Conservation (phyloP, 768 basidiomycete genomes). For the Boletus barrowsii region DNA sequence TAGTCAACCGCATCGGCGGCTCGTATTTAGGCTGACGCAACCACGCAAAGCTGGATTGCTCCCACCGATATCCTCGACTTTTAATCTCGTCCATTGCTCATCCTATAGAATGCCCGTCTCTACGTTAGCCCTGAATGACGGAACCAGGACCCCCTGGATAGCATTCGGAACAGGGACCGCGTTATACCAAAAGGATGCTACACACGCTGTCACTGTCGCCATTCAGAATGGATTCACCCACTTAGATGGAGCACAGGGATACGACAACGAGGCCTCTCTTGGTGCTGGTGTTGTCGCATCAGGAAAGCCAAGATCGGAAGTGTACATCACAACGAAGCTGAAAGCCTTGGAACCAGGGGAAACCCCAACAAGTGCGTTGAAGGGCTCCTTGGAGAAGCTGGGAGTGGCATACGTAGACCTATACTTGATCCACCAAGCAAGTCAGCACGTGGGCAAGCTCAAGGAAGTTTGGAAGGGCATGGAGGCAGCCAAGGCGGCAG, state of each 20-base stretch:
- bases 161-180: slow-evolving; percentile 65
- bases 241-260: slow-evolving; percentile 62
- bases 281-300: slow-evolving; percentile 50
- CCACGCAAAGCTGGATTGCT: background rate
- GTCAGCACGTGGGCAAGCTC: slow-evolving; percentile 39
- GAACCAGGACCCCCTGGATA: slow-evolving; percentile 50
- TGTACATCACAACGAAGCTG: slow-evolving; percentile 66
- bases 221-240: slow-evolving; percentile 58
- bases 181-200: slow-evolving; percentile 43
- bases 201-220: slow-evolving; percentile 39
- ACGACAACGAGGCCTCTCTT: slow-evolving; percentile 53
- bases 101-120: slow-evolving; percentile 24
- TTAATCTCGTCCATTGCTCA: slow-evolving; percentile 6
- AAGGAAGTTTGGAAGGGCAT: slow-evolving; percentile 57
- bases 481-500: slow-evolving; percentile 50
- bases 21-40: slow-evolving; percentile 6
- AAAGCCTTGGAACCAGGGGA: slow-evolving; percentile 32
- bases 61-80: background rate
- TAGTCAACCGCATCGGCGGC: slow-evolving; percentile 7
- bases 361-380: slow-evolving; percentile 47
- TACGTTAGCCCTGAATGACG: slow-evolving; percentile 52
- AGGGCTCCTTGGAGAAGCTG: slow-evolving; percentile 53
- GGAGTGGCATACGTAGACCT: slow-evolving; percentile 57
- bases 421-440: slow-evolving; percentile 57
- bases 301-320: slow-evolving; percentile 47